Conservation (phyloP, 2,329 filamentous ascomycete species). For the Penicillium sp. region DNA sequence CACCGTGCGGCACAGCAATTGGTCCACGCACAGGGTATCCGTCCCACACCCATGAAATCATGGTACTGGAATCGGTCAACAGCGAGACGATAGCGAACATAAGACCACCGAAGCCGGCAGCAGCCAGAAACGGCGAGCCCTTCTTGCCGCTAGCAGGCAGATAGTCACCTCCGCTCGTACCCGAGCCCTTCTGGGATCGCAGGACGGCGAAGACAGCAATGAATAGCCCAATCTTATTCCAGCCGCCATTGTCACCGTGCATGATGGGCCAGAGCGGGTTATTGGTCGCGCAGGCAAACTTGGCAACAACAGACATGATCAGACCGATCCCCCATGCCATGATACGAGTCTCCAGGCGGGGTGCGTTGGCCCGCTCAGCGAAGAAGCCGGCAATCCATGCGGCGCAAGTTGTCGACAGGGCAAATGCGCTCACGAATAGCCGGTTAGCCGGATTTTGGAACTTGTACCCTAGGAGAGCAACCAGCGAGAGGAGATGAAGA, state of each 20-base stretch:
- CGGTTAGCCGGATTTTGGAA: conserved; percentile 66
- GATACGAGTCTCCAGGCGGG: conserved; percentile 73
- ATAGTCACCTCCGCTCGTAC: conserved; percentile 48
- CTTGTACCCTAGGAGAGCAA: conserved; percentile 73
- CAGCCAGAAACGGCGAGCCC: conserved; percentile 65
- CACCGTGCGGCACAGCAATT: conserved; percentile 81
- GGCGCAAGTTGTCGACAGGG: conserved; percentile 71
- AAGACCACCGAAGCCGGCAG: conserved; percentile 72
- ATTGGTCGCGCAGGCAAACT: conserved; percentile 90
- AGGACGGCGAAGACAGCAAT: conserved; percentile 70
- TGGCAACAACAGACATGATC: conserved; percentile 77
- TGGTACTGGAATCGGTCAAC: conserved; percentile 93
- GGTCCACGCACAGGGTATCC: conserved; percentile 88
- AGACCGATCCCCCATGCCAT: conserved; percentile 76
- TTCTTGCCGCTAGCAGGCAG: conserved; percentile 50
- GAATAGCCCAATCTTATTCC: conserved; percentile 76
- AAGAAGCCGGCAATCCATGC: conserved; percentile 79
- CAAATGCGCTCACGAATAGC: conserved; percentile 74
- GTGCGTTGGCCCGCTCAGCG: conserved; percentile 66
- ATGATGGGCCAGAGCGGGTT: conserved; percentile 97
- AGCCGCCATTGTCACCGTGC: conserved; percentile 81
- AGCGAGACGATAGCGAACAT: conserved; percentile 89
- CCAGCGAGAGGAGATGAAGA: conserved; percentile 70
- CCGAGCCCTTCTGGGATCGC: conserved; percentile 64
- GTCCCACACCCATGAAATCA: conserved; percentile 98